Base-by-base conservation (phyloP, 495 filamentous ascomycete species). In the Neohortaea acidophila region DNA sequence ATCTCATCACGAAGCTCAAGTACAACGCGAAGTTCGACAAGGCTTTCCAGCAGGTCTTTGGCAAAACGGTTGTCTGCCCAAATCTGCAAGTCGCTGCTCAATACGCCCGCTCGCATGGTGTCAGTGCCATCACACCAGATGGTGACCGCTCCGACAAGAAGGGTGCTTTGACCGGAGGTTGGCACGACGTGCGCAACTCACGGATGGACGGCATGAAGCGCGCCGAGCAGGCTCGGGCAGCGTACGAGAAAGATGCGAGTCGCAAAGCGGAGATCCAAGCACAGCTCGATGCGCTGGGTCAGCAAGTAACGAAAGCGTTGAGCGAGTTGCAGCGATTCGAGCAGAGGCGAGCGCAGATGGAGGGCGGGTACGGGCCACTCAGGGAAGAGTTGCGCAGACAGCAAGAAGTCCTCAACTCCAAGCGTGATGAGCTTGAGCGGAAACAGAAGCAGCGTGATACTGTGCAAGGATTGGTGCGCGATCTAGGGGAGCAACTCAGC, bases 141-240 rank as follows among this genome's bases (percentile, higher is more conserved):
- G 89, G 89, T 51, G 89, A 99, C 58, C 79, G 79, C 32, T 78
- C 83, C 2, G 86, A 94, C 59, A 94, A 86, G 63, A 77, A 85
- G 46, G 89, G 89, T 57, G 89, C 85, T 1, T 71, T 96, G 61
- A 92, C 81, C 19, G 89, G 89, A 62, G 89, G 89, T 47, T 99
- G 77, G 57, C 71, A 87, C 27, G 87, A 99, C 53, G 70, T 79
- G 1, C 71, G 79, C 18, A 72, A 72, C 33, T 94, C 87, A 0
- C 73, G 86, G 11, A 63, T 94, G 10, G 79, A 91, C 41, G 84
- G 81, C 22, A 78, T 93, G 12, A 81, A 74, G 44, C 69, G 70
- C n/a, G 68, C 84, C 20, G 68, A 73, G 14, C 77, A 70, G 49
- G 81, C 78, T 66, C 72, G 83, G 19, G 75, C 79, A 26, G 70